A percentile compares a stretch with the other conserved stretches of the same genome.
Evolutionary conservation across 1,139 yeast genomes (phyloP).

Genomic region (Entelexis sorbosivorans): DNA sequence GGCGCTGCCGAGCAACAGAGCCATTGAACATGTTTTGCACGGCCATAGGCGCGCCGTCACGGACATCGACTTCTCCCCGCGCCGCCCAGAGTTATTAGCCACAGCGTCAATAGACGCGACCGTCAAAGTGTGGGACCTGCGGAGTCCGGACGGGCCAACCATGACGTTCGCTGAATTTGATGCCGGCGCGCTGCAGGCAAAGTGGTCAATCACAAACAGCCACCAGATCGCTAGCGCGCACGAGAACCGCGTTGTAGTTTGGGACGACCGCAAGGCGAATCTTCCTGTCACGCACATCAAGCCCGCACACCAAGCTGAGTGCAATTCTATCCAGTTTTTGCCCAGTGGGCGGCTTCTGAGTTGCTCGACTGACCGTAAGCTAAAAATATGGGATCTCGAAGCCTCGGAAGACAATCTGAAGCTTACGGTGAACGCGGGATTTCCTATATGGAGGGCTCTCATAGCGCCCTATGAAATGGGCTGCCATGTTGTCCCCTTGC

Average conservation of each 20-base stretch:
- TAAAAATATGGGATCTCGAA: constrained; percentile 75
- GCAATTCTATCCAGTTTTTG: constrained; percentile 74
- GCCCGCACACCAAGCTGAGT: constrained; percentile 64
- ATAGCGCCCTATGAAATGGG: constrained; percentile 83
- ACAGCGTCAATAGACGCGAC: constrained; percentile 89
- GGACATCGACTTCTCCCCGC: constrained; percentile 85
- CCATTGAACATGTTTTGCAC: constrained; percentile 78
- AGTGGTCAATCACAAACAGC: constrained; percentile 76
- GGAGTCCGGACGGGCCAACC: constrained; percentile 62
- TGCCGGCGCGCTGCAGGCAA: constrained; percentile 89
- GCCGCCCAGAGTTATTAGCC: constrained; percentile 78
- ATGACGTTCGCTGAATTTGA: constrained; percentile 83
- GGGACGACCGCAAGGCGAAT: constrained; percentile 84
- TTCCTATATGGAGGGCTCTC: constrained; percentile 82
- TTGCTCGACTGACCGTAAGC: constrained; percentile 74
- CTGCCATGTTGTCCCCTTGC: constrained; percentile 81
- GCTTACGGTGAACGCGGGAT: constrained; percentile 56
- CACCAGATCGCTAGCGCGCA: constrained; percentile 76
- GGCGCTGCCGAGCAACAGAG: constrained; percentile 60
- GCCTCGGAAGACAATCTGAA: constrained; percentile 38
- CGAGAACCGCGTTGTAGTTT: constrained; percentile 63
- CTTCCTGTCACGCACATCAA: constrained; percentile 54
- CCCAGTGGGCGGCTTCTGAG: constrained; percentile 53
- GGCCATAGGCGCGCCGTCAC: constrained; percentile 89
- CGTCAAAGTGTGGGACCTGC: constrained; percentile 81